phyloP scores from a whole-genome alignment of 495 filamentous ascomycete species.

The Corynascus novoguineensis region DNA sequence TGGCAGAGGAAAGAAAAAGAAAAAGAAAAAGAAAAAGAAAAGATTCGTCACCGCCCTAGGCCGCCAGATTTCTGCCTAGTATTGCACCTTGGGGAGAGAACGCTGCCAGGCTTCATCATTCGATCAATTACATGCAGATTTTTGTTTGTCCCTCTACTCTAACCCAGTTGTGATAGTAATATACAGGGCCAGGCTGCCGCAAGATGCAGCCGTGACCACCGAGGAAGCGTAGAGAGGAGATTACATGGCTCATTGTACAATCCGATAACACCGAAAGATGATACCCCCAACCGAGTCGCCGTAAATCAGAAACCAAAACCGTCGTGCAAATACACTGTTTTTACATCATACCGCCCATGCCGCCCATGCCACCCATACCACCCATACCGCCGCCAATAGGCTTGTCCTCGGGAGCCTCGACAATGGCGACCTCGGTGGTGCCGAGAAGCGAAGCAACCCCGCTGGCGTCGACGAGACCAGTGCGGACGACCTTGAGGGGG shows the following conservation, averaged over 20 bases:
- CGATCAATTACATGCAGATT: not conserved
- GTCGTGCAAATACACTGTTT: slow-evolving; percentile 14
- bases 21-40: not conserved
- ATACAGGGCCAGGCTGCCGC: slow-evolving; percentile 23
- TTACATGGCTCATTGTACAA: slow-evolving; percentile 32
- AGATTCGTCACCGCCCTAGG: not conserved
- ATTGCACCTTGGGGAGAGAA: not conserved
- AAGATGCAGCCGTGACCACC: slow-evolving; percentile 27
- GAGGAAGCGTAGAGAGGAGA: slow-evolving; percentile 32
- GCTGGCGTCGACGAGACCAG: slow-evolving; percentile 85
- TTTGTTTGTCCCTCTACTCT: slow-evolving; percentile 26
- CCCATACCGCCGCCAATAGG: slow-evolving; percentile 52
- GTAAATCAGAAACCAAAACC: slow-evolving; percentile 24
- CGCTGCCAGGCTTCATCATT: not conserved
- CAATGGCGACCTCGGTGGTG: slow-evolving; percentile 95
- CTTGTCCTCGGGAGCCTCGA: slow-evolving; percentile 95
- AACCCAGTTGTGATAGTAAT: slow-evolving; percentile 29
- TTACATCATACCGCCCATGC: slow-evolving; percentile 54
- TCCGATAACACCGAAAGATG: slow-evolving; percentile 32
- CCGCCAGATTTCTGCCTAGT: slow-evolving; percentile 7
- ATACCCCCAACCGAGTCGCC: slow-evolving; percentile 31
- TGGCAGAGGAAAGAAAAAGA: not conserved
- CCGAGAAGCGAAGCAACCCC: slow-evolving; percentile 96
- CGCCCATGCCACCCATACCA: slow-evolving; percentile 54
- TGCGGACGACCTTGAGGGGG: slow-evolving; percentile 98